Evolutionary conservation across 176 grass and related monocot genomes (phyloP).

Genomic region (Oryza rufipogon): DNA sequence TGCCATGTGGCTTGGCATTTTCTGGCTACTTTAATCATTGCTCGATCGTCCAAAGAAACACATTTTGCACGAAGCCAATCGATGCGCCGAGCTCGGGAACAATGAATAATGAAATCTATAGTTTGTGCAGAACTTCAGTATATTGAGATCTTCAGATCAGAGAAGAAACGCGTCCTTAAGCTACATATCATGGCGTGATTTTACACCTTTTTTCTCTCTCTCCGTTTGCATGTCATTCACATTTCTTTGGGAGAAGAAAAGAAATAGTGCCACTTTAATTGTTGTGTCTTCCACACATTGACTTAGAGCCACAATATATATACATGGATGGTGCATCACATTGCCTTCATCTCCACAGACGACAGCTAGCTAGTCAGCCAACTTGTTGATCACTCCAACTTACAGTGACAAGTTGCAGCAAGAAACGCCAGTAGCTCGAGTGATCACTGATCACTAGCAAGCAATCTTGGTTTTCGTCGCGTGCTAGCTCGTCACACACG

Average conservation of each 20-base stretch:
- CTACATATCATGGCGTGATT: neutral
- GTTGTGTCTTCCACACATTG: slow-evolving; percentile 41
- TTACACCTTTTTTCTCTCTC: neutral
- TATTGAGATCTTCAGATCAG: neutral
- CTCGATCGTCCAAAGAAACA: neutral
- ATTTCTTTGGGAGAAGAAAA: slow-evolving; percentile 22
- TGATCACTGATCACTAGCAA: slow-evolving; percentile 1
- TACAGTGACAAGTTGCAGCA: neutral
- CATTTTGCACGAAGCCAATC: slow-evolving; percentile 48
- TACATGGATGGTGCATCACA: slow-evolving; percentile 15
- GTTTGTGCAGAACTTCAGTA: slow-evolving; percentile 17
- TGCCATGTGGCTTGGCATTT: neutral
- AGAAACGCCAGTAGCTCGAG: neutral
- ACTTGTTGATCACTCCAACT: slow-evolving; percentile 5
- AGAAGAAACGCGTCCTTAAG: slow-evolving; percentile 40
- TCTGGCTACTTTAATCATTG: slow-evolving; percentile 37
- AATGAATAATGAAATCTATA: slow-evolving; percentile 8
- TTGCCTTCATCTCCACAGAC: slow-evolving; percentile 6
- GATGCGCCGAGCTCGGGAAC: neutral
- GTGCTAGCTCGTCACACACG: neutral
- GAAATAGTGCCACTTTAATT: neutral
- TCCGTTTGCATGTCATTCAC: slow-evolving; percentile 45
- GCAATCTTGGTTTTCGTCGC: neutral
- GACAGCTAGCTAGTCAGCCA: neutral
- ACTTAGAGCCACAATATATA: slow-evolving; percentile 33